phyloP scores from a whole-genome alignment of 2,329 filamentous ascomycete genomes.

The Didymella exigua region DNA sequence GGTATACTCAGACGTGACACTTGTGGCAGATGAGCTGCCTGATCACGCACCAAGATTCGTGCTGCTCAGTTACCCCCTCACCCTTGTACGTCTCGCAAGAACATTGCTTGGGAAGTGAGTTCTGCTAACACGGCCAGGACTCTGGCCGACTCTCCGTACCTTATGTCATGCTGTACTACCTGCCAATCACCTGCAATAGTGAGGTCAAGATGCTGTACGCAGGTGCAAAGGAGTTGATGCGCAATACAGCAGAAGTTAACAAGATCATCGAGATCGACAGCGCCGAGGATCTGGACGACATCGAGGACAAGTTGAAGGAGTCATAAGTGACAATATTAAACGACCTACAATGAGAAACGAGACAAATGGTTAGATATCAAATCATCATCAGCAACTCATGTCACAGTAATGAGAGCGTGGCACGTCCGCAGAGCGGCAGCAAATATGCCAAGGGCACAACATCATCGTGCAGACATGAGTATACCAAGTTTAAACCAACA shows the following conservation, averaged over 20 bases:
- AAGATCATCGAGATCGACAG: slow-evolving; percentile 83
- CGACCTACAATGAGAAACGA: neutral
- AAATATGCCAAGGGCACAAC: neutral
- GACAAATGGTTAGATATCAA: neutral
- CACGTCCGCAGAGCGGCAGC: neutral
- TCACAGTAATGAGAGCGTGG: neutral
- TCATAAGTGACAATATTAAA: neutral
- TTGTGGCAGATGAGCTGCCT: slow-evolving; percentile 85
- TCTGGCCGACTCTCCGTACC: slow-evolving; percentile 86
- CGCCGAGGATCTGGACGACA: slow-evolving; percentile 79
- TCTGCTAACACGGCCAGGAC: slow-evolving; percentile 56
- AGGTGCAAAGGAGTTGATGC: slow-evolving; percentile 93
- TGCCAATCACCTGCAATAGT: slow-evolving; percentile 87
- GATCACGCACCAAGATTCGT: slow-evolving; percentile 91
- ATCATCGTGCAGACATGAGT: neutral
- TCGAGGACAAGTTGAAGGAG: slow-evolving; percentile 69
- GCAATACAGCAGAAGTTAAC: slow-evolving; percentile 88
- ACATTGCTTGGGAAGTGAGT: neutral
- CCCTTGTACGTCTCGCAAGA: slow-evolving; percentile 63
- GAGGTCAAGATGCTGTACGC: slow-evolving; percentile 93
- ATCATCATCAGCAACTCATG: neutral
- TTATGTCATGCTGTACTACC: slow-evolving; percentile 93
- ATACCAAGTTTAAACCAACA: neutral
- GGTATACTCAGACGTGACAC: slow-evolving; percentile 80
- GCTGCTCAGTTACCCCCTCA: slow-evolving; percentile 88